Evolutionary conservation across 2,329 filamentous ascomycete species (phyloP).

Genomic region (Cladophialophora bantiana): DNA sequence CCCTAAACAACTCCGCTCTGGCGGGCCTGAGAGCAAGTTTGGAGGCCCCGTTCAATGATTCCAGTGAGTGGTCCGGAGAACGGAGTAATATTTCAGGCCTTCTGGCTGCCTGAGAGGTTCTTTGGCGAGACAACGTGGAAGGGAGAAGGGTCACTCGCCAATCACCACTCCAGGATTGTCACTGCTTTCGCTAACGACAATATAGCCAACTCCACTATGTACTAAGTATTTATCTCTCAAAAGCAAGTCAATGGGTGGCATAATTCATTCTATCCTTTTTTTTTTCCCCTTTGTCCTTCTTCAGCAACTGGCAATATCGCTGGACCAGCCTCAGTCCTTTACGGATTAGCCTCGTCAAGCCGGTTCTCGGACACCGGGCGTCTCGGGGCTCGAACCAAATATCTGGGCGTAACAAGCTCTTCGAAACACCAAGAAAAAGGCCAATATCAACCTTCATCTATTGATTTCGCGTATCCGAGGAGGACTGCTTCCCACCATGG

Average conservation of each 20-base stretch:
- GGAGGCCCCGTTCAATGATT: background rate
- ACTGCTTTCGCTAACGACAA: background rate
- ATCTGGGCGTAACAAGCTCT: background rate
- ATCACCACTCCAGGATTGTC: background rate
- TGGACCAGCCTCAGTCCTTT: background rate
- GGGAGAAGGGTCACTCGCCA: background rate
- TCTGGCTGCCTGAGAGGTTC: background rate
- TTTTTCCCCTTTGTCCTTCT: background rate
- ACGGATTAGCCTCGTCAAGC: background rate
- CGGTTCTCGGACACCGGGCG: background rate
- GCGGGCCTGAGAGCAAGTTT: background rate
- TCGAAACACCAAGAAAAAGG: background rate
- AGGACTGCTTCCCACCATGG: background rate
- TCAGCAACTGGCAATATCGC: background rate
- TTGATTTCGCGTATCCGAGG: background rate
- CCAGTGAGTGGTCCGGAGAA: background rate
- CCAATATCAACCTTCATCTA: background rate
- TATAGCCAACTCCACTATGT: no score
- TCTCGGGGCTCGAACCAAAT: background rate
- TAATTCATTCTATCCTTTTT: background rate
- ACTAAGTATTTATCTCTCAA: background rate
- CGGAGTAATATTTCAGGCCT: no score
- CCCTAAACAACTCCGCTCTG: background rate
- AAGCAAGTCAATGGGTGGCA: background rate
- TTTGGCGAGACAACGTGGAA: background rate